A percentile compares a stretch with the other conserved stretches of the same genome.
Evolutionary conservation across 2,329 filamentous ascomycete species (phyloP).

Genomic region (Paramyrothecium roridum): DNA sequence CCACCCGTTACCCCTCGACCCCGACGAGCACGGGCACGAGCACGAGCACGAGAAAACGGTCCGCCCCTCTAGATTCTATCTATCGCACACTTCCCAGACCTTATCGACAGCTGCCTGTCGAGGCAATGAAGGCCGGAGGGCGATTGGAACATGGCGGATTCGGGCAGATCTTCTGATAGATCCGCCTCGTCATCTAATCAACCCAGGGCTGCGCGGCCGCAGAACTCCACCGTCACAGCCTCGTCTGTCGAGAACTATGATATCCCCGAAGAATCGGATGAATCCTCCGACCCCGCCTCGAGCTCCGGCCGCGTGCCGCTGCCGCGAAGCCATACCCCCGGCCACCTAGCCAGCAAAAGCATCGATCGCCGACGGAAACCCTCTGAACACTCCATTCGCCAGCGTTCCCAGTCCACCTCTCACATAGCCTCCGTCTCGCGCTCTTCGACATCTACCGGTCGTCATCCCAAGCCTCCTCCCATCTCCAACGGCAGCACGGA

Average conservation of each 20-base stretch:
- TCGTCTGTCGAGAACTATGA: constrained; percentile 21
- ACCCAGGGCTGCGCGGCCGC: constrained; percentile 42
- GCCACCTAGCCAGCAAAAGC: constrained; percentile 58
- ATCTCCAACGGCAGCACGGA: constrained; percentile 14
- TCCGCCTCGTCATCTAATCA: constrained; percentile 29
- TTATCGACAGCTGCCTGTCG: background rate
- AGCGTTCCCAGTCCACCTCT: constrained; percentile 50
- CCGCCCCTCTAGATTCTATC: too few species aligned
- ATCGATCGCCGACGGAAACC: constrained; percentile 44
- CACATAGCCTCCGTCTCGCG: constrained; percentile 24
- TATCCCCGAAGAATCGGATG: constrained; percentile 31
- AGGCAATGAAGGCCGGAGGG: constrained; percentile 26
- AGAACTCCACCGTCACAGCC: constrained; percentile 43
- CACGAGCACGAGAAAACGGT: constrained; percentile 4
- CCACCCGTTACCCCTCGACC: background rate
- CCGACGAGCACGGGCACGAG: background rate
- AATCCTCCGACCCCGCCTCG: constrained; percentile 29
- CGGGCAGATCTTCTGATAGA: constrained; percentile 27
- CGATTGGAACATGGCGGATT: constrained; percentile 40
- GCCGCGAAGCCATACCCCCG: constrained; percentile 58
- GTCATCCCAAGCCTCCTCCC: constrained; percentile 22
- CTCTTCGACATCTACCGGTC: constrained; percentile 20
- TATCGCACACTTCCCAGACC: too few species aligned
- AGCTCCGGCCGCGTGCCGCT: constrained; percentile 33
- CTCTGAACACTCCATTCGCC: constrained; percentile 50